These are phyloP conservation scores for Pyrenochaeta sp. DNA, from an alignment of 2,329 filamentous ascomycete genomes.

Conservation along the genomic window DNA sequence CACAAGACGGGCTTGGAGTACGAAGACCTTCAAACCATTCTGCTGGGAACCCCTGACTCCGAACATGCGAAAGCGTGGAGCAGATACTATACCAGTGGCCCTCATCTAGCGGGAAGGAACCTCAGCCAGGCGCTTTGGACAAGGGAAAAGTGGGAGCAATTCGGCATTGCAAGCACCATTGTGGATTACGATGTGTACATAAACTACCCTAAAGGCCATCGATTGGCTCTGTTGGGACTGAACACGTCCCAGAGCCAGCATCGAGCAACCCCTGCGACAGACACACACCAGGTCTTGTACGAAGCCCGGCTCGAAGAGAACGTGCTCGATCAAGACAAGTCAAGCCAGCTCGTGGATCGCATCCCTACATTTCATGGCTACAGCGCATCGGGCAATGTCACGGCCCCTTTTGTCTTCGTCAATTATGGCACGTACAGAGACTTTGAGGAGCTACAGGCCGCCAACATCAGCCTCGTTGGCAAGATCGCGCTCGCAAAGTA, in stretches of 20 bases:
- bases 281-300: conserved; percentile 64
- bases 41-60: conserved; percentile 62
- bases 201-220: conserved; percentile 59
- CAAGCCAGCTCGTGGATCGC: conserved; percentile 72
- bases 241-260: conserved; percentile 62
- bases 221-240: conserved; percentile 54
- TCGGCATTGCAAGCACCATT: conserved; percentile 55
- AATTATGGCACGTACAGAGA: conserved; percentile 91
- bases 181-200: conserved; percentile 60
- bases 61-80: conserved; percentile 60
- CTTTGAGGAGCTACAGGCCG: conserved; percentile 79
- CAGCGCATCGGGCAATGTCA: conserved; percentile 90
- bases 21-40: conserved; percentile 62
- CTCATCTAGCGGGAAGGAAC: conserved; percentile 61
- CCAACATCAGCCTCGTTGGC: conserved; percentile 77
- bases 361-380: conserved; percentile 96
- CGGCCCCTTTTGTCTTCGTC: conserved; percentile 83
- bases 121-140: conserved; percentile 61
- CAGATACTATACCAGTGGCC: conserved; percentile 59
- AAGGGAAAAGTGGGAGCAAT: conserved; percentile 57
- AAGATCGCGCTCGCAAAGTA: conserved; percentile 91
- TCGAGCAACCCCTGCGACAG: conserved; percentile 20
- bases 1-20: conserved; percentile 58
- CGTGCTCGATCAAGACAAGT: conserved; percentile 81
- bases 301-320: conserved; percentile 86